Evolutionary conservation across 352 stramenopile genomes (phyloP).

Genomic region (Globisporangium yorkense): DNA sequence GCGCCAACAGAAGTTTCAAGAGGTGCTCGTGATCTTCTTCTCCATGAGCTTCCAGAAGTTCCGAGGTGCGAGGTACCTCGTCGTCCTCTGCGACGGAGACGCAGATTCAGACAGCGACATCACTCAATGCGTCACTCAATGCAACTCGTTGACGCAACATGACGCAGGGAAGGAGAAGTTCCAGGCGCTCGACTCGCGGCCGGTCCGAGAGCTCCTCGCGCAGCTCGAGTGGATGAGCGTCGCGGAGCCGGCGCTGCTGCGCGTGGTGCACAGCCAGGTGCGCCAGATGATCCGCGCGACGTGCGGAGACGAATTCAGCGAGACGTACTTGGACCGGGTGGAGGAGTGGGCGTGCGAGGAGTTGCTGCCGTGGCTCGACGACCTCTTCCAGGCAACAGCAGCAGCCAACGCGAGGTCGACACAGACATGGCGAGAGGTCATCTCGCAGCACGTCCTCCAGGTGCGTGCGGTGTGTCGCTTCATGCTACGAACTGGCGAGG

Average conservation of each 20-base stretch:
- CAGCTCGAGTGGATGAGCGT: constrained; percentile 59
- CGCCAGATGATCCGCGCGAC: constrained; percentile 38
- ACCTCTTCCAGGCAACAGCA: constrained; percentile 23
- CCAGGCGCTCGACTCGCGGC: constrained; percentile 36
- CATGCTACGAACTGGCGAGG: not conserved
- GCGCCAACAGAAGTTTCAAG: constrained; percentile 36
- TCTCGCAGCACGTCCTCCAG: constrained; percentile 42
- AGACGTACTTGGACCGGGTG: constrained; percentile 37
- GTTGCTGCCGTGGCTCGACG: constrained; percentile 55
- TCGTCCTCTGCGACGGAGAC: not conserved
- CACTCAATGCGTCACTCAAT: not conserved
- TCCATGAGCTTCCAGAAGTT: constrained; percentile 74
- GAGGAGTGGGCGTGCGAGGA: constrained; percentile 46
- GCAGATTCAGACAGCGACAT: not conserved
- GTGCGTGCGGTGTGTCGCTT: not conserved
- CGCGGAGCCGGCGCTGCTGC: constrained; percentile 37
- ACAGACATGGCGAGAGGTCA: constrained; percentile 34
- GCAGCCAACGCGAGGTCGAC: not conserved
- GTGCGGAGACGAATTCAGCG: constrained; percentile 45
- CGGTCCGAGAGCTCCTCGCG: constrained; percentile 41
- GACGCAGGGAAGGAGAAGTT: constrained; percentile 37
- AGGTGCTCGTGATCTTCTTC: constrained; percentile 62
- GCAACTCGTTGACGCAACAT: too few species aligned
- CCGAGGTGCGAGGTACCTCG: constrained; percentile 4
- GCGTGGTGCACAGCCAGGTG: constrained; percentile 53